Conservation (phyloP, 2,329 filamentous ascomycete species). For the Colletotrichum horii region DNA sequence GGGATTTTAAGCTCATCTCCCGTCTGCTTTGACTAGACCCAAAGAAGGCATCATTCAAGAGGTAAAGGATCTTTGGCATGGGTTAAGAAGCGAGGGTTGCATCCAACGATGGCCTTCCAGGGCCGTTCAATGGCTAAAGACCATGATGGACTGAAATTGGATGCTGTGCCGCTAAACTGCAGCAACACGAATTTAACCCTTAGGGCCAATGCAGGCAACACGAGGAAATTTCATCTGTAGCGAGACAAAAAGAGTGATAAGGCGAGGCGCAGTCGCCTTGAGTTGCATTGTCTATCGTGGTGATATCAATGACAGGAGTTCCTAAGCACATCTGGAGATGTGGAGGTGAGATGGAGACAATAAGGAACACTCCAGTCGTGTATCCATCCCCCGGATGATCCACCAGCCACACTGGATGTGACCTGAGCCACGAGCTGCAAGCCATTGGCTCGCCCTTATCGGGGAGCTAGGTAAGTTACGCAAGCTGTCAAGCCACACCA, state of each 20-base stretch:
- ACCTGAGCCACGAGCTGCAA: neutral
- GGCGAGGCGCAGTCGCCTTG: neutral
- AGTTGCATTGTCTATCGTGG: neutral
- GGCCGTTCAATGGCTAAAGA: neutral
- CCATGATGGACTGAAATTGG: neutral
- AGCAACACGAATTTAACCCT: neutral
- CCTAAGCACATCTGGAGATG: neutral
- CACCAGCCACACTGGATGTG: neutral
- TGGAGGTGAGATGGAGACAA: neutral
- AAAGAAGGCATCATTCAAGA: neutral
- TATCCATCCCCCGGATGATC: neutral
- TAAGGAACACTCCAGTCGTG: neutral
- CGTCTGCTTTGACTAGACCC: constrained; percentile 10
- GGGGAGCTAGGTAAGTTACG: neutral
- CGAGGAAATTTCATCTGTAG: neutral
- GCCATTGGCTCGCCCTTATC: neutral
- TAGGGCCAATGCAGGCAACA: neutral
- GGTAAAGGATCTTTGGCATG: neutral
- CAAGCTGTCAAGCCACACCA: neutral
- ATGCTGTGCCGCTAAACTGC: neutral
- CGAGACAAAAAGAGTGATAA: neutral
- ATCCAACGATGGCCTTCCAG: neutral
- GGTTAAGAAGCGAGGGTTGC: neutral
- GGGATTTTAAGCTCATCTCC: neutral
- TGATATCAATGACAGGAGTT: neutral